These are phyloP conservation scores for Fonsecaea pedrosoi DNA, from an alignment of 2,329 filamentous ascomycete species.

Conservation along the genomic window DNA sequence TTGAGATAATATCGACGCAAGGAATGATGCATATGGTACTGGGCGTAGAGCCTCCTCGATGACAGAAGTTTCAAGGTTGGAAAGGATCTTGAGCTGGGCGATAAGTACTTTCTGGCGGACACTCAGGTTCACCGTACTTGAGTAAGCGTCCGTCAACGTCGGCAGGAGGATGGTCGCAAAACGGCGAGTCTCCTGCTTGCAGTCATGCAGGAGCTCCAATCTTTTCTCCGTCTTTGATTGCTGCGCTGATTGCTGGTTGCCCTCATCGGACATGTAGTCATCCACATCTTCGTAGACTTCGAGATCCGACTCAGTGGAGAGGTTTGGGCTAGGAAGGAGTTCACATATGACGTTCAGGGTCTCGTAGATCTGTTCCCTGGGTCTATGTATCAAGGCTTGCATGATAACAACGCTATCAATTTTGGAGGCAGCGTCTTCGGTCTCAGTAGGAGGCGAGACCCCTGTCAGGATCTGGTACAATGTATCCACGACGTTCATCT, in stretches of 20 bases:
- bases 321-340: slow-evolving; percentile 77
- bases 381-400: slow-evolving; percentile 95
- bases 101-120: slow-evolving; percentile 94
- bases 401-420: slow-evolving; percentile 97
- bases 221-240: slow-evolving; percentile 68
- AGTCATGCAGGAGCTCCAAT: slow-evolving; percentile 79
- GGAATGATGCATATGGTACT: slow-evolving; percentile 92
- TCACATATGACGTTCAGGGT: slow-evolving; percentile 98
- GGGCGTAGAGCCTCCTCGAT: slow-evolving; percentile 83
- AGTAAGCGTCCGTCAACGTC: slow-evolving; percentile 94
- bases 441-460: slow-evolving; percentile 83
- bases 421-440: slow-evolving; percentile 78
- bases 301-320: slow-evolving; percentile 57
- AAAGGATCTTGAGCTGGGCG: slow-evolving; percentile 98
- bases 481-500: slow-evolving; percentile 96
- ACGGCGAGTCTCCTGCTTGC: slow-evolving; percentile 83
- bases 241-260: slow-evolving; percentile 40
- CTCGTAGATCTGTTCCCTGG: slow-evolving; percentile 94
- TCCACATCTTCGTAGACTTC: slow-evolving; percentile 55
- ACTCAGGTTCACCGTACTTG: slow-evolving; percentile 92
- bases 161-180: slow-evolving; percentile 94
- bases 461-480: slow-evolving; percentile 96
- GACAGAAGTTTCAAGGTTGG: slow-evolving; percentile 85
- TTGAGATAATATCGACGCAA: slow-evolving; percentile 93
- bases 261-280: slow-evolving; percentile 55